These are phyloP conservation scores for Magnolia changhungtana DNA, from an alignment of 164 flowering plant species.

Conservation along the genomic window DNA sequence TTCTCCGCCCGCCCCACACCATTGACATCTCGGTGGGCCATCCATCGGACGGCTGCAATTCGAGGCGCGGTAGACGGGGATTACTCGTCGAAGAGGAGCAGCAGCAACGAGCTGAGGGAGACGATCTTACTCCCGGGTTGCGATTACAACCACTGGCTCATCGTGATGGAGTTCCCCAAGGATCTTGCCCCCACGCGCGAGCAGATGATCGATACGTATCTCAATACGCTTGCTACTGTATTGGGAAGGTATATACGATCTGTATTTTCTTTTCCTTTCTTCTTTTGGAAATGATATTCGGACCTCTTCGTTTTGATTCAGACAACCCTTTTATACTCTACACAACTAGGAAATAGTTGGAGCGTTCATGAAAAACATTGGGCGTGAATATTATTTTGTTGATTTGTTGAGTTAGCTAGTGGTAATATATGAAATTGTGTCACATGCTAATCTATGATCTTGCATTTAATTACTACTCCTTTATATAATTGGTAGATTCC, in stretches of 20 bases:
- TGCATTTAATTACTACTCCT: too few species aligned
- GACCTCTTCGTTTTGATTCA: background rate
- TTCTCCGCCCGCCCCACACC: background rate
- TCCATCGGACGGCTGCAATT: conserved; percentile 4
- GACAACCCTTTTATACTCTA: too few species aligned
- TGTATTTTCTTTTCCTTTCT: too few species aligned
- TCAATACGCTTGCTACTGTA: conserved; percentile 86
- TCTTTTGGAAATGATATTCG: background rate
- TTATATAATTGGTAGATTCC: too few species aligned
- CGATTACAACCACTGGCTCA: conserved; percentile 95
- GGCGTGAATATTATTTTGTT: too few species aligned
- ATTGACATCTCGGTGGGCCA: background rate
- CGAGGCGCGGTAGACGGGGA: conserved; percentile 43
- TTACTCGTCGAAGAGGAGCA: conserved; percentile 62
- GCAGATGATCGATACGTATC: conserved; percentile 96
- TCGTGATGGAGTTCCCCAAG: conserved; percentile 98
- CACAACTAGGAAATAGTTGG: too few species aligned
- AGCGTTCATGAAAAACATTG: too few species aligned
- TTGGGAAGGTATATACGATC: conserved; percentile 64
- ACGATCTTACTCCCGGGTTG: conserved; percentile 97
- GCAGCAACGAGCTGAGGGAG: conserved; percentile 67
- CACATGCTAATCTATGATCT: too few species aligned
- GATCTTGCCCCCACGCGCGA: conserved; percentile 94
- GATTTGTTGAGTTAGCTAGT: too few species aligned
- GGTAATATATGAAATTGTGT: too few species aligned